These are phyloP conservation scores for Stramenopiles sp. DNA, from an alignment of 352 stramenopile species.

Conservation along the genomic window DNA sequence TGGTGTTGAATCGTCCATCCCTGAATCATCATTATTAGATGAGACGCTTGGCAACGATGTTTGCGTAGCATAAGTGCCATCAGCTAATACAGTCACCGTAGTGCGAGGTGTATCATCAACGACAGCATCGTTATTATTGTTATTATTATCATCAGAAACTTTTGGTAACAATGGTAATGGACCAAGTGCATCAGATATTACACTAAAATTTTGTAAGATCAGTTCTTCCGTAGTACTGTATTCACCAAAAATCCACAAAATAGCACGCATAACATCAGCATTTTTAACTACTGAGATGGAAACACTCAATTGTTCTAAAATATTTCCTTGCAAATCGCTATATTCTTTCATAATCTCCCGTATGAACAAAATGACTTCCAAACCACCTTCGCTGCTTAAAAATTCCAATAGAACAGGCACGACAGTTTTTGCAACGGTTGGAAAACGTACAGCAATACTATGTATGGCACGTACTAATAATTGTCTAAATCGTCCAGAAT, in stretches of 20 bases:
- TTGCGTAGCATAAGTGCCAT: conserved; percentile 98
- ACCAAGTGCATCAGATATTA: conserved; percentile 64
- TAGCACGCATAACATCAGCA: conserved; percentile 84
- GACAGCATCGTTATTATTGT: not conserved
- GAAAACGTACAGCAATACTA: conserved; percentile 86
- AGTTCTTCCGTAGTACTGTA: conserved; percentile 50
- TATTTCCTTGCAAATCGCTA: conserved; percentile 60
- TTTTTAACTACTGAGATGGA: conserved; percentile 75
- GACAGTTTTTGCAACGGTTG: conserved; percentile 85
- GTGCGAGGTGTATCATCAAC: not conserved
- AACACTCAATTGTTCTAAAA: conserved; percentile 81
- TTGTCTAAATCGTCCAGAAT: conserved; percentile 69
- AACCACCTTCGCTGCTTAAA: conserved; percentile 73
- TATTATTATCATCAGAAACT: conserved; percentile 21
- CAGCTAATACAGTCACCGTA: conserved; percentile 53
- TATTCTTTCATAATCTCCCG: conserved; percentile 92
- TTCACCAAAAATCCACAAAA: conserved; percentile 86
- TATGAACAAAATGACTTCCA: conserved; percentile 96
- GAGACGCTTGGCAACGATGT: conserved; percentile 46
- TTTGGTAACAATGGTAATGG: conserved; percentile 41
- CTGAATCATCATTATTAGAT: conserved; percentile 22
- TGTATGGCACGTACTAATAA: conserved; percentile 96
- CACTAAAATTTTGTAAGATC: conserved; percentile 41
- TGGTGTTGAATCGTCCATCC: conserved; percentile 34
- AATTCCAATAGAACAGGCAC: conserved; percentile 99